Evolutionary conservation across 129 eudicot genomes (phyloP).

Genomic region (Helichrysum umbraculigerum): DNA sequence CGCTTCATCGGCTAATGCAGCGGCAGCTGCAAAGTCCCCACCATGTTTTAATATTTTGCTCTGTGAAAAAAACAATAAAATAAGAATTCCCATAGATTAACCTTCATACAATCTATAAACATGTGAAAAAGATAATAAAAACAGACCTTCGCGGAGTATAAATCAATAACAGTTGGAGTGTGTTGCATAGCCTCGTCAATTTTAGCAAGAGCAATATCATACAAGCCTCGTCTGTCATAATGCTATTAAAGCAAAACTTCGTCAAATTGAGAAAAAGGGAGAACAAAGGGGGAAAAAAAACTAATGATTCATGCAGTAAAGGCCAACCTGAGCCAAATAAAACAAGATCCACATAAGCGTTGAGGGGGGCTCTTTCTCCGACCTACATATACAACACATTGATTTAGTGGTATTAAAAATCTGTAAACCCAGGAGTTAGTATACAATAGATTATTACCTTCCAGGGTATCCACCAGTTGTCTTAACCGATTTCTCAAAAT

Average conservation of each 20-base stretch:
- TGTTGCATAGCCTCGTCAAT: slow-evolving; percentile 88
- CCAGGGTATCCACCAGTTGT: slow-evolving; percentile 76
- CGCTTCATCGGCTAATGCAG: slow-evolving; percentile 99
- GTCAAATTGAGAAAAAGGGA: slow-evolving; percentile 1
- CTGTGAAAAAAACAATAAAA: slow-evolving; percentile 39
- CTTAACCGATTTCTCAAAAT: slow-evolving; percentile 68
- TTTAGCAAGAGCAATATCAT: slow-evolving; percentile 71
- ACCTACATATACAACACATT: slow-evolving; percentile 42
- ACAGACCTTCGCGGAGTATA: slow-evolving; percentile 76
- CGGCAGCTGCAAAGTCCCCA: slow-evolving; percentile 89
- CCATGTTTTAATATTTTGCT: slow-evolving; percentile 88
- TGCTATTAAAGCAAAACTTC: slow-evolving; percentile 56
- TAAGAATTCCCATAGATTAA: neutral
- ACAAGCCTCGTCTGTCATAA: slow-evolving; percentile 74
- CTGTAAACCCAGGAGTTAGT: neutral
- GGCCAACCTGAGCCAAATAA: slow-evolving; percentile 78
- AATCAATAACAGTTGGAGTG: slow-evolving; percentile 94
- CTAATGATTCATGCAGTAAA: slow-evolving; percentile 8
- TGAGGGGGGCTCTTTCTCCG: slow-evolving; percentile 94
- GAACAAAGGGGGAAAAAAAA: neutral
- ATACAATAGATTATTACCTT: slow-evolving; percentile 45
- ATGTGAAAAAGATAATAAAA: neutral
- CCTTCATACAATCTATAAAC: neutral
- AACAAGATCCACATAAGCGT: slow-evolving; percentile 93
- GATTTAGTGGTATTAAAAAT: neutral